Evolutionary conservation across 495 filamentous ascomycete genomes (phyloP).

Genomic region (Lasiosphaeria miniovina): DNA sequence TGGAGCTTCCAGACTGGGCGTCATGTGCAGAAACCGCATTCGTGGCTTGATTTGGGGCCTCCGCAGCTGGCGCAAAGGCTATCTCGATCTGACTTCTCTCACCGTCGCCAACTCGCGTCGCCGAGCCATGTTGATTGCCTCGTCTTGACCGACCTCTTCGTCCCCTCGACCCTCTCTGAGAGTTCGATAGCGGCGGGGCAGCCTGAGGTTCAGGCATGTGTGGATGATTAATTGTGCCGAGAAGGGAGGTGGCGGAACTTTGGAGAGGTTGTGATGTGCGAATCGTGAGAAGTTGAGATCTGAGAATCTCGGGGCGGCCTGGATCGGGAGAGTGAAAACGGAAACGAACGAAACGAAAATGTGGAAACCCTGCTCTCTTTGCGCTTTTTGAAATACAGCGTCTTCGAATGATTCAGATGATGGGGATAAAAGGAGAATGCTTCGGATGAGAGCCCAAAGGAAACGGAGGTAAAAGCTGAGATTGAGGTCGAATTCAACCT

Average conservation of each 20-base stretch:
- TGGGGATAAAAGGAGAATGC: constrained; percentile 3
- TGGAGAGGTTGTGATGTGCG: neutral
- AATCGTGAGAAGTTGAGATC: constrained; percentile 2
- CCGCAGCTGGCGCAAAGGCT: neutral
- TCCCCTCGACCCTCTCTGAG: constrained; percentile 27
- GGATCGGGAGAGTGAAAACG: neutral
- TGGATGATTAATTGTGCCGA: no score
- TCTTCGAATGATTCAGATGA: constrained; percentile 33
- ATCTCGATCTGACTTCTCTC: neutral
- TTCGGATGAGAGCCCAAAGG: neutral
- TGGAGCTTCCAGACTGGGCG: neutral
- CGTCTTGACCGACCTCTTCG: constrained; percentile 32
- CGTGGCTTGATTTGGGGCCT: neutral
- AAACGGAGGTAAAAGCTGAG: neutral
- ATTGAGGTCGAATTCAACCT: neutral
- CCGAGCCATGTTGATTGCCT: constrained; percentile 27
- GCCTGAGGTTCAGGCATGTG: constrained; percentile 8
- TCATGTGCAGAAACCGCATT: constrained; percentile 3
- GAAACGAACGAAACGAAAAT: neutral
- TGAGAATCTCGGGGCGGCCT: neutral
- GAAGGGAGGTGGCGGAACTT: no score
- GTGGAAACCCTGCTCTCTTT: constrained; percentile 9
- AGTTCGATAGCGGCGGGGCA: neutral
- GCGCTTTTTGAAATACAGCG: constrained; percentile 58
- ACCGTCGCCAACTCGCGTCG: neutral